These are phyloP conservation scores for Phytophthora pinifolia DNA, from an alignment of 352 stramenopile genomes.

Conservation along the genomic window DNA sequence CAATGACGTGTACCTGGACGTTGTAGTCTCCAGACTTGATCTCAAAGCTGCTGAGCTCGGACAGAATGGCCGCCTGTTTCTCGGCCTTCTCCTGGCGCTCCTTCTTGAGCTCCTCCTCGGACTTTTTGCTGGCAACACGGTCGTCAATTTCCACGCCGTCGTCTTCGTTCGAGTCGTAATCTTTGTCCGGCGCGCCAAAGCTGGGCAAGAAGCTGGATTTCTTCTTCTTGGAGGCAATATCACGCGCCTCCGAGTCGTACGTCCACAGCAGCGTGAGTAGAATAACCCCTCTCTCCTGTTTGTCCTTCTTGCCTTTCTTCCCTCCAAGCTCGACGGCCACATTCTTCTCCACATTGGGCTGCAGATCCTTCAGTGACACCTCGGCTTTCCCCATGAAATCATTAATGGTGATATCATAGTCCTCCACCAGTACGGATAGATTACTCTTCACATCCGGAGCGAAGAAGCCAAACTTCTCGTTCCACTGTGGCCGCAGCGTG, in stretches of 20 bases:
- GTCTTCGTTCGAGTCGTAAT: constrained; percentile 72
- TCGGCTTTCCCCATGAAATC: constrained; percentile 79
- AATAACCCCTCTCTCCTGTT: constrained; percentile 56
- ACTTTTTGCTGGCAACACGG: constrained; percentile 49
- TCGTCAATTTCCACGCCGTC: constrained; percentile 64
- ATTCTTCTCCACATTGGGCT: constrained; percentile 56
- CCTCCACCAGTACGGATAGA: constrained; percentile 60
- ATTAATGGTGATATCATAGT: constrained; percentile 77
- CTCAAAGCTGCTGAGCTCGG: constrained; percentile 74
- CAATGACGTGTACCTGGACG: constrained; percentile 90
- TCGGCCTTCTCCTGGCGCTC: constrained; percentile 71
- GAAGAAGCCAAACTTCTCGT: constrained; percentile 82
- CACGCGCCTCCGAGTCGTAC: constrained; percentile 44
- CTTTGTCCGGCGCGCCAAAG: constrained; percentile 63
- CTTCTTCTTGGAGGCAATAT: constrained; percentile 76
- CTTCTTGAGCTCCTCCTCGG: constrained; percentile 68
- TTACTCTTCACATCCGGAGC: constrained; percentile 53
- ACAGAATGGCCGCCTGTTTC: constrained; percentile 75
- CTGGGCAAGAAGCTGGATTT: constrained; percentile 55
- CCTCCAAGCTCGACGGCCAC: constrained; percentile 57
- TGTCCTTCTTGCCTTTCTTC: constrained; percentile 70
- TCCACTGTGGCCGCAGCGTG: constrained; percentile 73
- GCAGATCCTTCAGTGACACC: constrained; percentile 52
- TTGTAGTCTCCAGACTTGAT: constrained; percentile 90
- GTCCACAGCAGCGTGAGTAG: constrained; percentile 64